Evolutionary conservation across 768 basidiomycete species (phyloP), one percentile per base, ranked within the genome.

Genomic region (Guyanaporus albipodus): DNA sequence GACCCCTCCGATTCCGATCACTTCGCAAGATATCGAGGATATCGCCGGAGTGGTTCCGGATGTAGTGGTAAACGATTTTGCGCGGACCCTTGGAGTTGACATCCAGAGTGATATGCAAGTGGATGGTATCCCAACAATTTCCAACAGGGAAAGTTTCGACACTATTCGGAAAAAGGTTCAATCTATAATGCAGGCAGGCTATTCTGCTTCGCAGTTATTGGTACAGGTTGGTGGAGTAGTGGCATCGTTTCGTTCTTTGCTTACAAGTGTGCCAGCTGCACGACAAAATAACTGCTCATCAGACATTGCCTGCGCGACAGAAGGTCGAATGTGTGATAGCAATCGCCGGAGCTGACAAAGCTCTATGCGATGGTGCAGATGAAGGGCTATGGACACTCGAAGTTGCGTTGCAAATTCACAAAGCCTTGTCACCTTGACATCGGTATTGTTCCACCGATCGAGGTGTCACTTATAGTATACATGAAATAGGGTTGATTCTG

Each of bases 381-480:
- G 96, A 99, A 67, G 96, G 97, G 64, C 70, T 99, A 19, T 96
- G 95, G 85, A 80, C 90, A 26, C 70, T 99, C 12, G 90, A 96
- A 60, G 85, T 91, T 27, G 92, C 82, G n/a, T 66, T 96, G 42
- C 75, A 79, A 19, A 73, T 95, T 14, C 76, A 85, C 60, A 90
- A 85, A 60, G 78, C 78, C 12, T 58, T 87, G 39, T 44, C 61
- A 38, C 60, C 37, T 31, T 62, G 42, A 33, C 8, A 28, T 28
- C 32, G 15, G 18, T 31, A 42, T 31, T 10, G 14, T 18, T 34
- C 19, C 14, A 31, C 24, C 21, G 4, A 22, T 40, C 26, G 2
- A 17, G 27, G 8, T 2, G 5, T 8, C 27, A 31, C 15, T 26
- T 21, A 37, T 38, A 38, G 39, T 42, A 35, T 46, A 50, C 50